Conservation (phyloP, 2,329 filamentous ascomycete genomes). For the Penicillium sp. region DNA sequence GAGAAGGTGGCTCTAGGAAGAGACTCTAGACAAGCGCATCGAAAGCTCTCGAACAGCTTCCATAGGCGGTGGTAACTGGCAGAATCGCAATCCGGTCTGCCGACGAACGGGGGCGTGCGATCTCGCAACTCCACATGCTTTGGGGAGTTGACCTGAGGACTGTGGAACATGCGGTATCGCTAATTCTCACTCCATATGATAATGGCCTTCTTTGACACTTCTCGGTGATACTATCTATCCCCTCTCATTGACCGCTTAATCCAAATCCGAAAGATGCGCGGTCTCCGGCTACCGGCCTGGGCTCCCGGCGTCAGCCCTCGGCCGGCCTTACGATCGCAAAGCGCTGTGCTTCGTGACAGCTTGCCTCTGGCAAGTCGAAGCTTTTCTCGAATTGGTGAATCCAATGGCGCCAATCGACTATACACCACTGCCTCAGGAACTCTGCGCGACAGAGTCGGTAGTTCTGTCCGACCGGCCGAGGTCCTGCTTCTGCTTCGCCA, state of each 20-base stretch:
- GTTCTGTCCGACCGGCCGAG: constrained; percentile 26
- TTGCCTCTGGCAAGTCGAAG: constrained; percentile 20
- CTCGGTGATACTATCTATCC: constrained; percentile 36
- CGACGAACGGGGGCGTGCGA: constrained; percentile 23
- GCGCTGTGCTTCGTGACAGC: constrained; percentile 28
- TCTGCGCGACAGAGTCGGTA: constrained; percentile 28
- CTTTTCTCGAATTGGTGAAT: constrained; percentile 9
- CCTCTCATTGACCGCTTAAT: constrained; percentile 24
- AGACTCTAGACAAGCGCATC: constrained; percentile 29
- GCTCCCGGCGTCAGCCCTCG: constrained; percentile 38
- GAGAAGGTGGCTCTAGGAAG: background rate
- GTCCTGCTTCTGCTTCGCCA: constrained; percentile 24
- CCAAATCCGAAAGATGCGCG: constrained; percentile 48
- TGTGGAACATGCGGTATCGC: constrained; percentile 19
- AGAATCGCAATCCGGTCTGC: constrained; percentile 30
- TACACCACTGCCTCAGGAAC: constrained; percentile 35
- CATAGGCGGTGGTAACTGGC: constrained; percentile 39
- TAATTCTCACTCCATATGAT: constrained; percentile 32
- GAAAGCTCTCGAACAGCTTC: constrained; percentile 44
- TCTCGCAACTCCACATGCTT: constrained; percentile 28
- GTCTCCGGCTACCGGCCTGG: constrained; percentile 48
- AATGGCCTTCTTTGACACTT: constrained; percentile 38
- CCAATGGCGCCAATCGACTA: constrained; percentile 25
- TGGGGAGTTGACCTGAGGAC: constrained; percentile 17
- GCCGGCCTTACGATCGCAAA: constrained; percentile 32